These are phyloP conservation scores for Adiantum capillusveneris DNA, from an alignment of 75 land plant species.

Conservation along the genomic window DNA sequence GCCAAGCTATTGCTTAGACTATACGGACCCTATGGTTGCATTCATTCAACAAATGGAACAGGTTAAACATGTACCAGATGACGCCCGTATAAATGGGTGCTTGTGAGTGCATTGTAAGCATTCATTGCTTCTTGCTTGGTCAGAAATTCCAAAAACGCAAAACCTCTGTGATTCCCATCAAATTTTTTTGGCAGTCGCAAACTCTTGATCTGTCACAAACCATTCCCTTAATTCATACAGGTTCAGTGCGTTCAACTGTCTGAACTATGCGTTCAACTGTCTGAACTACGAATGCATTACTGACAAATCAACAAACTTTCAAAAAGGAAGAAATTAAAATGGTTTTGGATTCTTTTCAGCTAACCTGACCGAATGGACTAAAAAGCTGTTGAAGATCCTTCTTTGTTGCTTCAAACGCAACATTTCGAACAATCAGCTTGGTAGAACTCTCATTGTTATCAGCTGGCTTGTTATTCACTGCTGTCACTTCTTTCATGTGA, in stretches of 20 bases:
- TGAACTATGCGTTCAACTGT: no score
- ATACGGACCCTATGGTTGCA: not conserved
- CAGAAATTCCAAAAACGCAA: constrained; percentile 91
- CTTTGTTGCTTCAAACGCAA: constrained; percentile 96
- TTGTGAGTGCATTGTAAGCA: constrained; percentile 75
- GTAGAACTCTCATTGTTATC: constrained; percentile 71
- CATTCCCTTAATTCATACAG: no score
- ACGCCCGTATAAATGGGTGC: constrained; percentile 89
- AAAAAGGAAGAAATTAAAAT: no score
- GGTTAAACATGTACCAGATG: constrained; percentile 60
- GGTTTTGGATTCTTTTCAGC: no score
- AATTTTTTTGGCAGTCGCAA: constrained; percentile 79
- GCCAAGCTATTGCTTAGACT: not conserved
- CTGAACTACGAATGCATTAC: no score
- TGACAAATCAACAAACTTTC: no score
- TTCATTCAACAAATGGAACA: not conserved
- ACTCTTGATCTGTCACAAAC: constrained; percentile 81
- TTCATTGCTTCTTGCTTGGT: constrained; percentile 91
- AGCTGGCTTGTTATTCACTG: constrained; percentile 16
- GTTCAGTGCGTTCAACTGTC: no score
- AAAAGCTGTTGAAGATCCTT: constrained; percentile 90
- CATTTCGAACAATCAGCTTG: constrained; percentile 87
- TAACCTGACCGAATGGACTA: constrained; percentile 95
- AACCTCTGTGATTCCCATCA: constrained; percentile 85
- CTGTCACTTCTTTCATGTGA: constrained; percentile 39